A percentile compares a stretch with the other conserved stretches of the same genome.
Evolutionary conservation across 306 rosid genomes (phyloP).

Genomic region (Castanopsis chinensis): DNA sequence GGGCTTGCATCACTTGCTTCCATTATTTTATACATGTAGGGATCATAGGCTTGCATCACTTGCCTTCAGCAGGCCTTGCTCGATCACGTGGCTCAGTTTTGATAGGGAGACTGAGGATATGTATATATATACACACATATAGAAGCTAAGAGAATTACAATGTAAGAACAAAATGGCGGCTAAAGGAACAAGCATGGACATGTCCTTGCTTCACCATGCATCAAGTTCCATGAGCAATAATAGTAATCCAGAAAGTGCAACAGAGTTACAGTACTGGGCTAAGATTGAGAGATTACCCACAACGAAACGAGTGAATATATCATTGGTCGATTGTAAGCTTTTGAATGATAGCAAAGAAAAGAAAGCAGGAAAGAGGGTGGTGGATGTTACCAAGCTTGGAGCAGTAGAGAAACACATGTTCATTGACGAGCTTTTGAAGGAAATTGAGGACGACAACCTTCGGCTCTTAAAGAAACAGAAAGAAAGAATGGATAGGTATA

Average conservation of each 20-base stretch:
- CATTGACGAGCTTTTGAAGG: constrained; percentile 23
- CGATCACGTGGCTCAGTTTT: no score
- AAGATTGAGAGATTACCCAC: constrained; percentile 26
- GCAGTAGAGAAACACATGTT: constrained; percentile 11
- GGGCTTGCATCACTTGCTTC: no score
- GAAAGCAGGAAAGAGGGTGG: constrained; percentile 8
- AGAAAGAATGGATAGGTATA: constrained; percentile 18
- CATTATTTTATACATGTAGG: no score
- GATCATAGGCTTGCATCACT: no score
- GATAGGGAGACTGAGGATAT: no score
- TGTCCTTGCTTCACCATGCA: constrained; percentile 8
- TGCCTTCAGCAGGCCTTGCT: no score
- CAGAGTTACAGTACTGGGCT: constrained; percentile 17
- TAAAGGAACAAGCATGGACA: neutral
- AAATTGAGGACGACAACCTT: constrained; percentile 22
- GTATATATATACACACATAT: no score
- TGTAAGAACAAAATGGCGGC: neutral
- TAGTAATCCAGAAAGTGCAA: neutral
- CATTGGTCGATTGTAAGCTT: neutral
- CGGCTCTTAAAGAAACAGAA: constrained; percentile 20
- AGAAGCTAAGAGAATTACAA: no score
- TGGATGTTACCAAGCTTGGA: constrained; percentile 18
- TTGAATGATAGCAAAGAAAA: neutral
- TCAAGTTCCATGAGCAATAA: neutral
- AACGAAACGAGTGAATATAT: neutral